Evolutionary conservation across 352 stramenopile species (phyloP).

Genomic region (Phytophthora europaea): DNA sequence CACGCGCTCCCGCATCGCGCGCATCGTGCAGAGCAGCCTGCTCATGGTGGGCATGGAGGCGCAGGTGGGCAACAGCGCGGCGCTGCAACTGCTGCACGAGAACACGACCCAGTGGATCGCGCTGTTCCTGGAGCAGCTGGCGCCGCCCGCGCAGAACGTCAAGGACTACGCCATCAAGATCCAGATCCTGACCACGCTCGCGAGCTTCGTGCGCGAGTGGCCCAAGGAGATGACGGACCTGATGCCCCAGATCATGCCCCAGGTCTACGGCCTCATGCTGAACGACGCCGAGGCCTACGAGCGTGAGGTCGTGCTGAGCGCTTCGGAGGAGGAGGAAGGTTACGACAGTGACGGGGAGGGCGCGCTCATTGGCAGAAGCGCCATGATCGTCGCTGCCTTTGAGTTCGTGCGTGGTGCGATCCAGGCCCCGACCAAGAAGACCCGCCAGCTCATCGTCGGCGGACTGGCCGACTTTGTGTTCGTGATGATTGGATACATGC

Average conservation of each 20-base stretch:
- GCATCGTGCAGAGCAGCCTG: constrained; percentile 82
- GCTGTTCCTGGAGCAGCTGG: constrained; percentile 70
- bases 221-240: constrained; percentile 82
- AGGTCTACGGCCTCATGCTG: constrained; percentile 69
- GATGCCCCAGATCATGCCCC: constrained; percentile 78
- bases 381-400: constrained; percentile 76
- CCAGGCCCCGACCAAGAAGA: constrained; percentile 87
- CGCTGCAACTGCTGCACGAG: constrained; percentile 67
- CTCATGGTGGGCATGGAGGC: constrained; percentile 89
- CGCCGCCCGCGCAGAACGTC: constrained; percentile 45
- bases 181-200: constrained; percentile 76
- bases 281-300: constrained; percentile 61
- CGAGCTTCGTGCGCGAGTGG: constrained; percentile 87
- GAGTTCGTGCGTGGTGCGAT: constrained; percentile 81
- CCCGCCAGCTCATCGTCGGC: constrained; percentile 59
- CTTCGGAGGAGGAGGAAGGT: constrained; percentile 61
- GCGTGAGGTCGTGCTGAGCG: constrained; percentile 62
- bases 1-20: constrained; percentile 66
- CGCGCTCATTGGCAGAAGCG: constrained; percentile 66
- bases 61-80: constrained; percentile 72
- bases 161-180: constrained; percentile 83
- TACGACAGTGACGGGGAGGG: constrained; percentile 88
- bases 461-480: constrained; percentile 78
- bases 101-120: constrained; percentile 81
- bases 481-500: constrained; percentile 88